Base-by-base conservation (phyloP, 495 filamentous ascomycete genomes). In the Hypoxylon crocopeplum region DNA sequence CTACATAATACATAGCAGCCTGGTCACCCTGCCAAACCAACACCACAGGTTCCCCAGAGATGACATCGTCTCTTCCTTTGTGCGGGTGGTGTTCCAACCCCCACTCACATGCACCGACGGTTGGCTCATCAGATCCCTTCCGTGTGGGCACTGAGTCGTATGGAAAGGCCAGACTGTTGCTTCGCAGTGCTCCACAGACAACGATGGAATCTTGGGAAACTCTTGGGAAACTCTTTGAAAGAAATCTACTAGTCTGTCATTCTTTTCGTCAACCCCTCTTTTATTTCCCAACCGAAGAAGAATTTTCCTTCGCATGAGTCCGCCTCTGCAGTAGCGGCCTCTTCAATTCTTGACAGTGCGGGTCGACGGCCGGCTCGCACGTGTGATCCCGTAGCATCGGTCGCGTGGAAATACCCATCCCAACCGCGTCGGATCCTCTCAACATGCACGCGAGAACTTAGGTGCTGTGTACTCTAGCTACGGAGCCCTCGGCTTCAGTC, bases 271-370 rank as follows among this genome's bases (percentile, higher is more conserved):
- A 53, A 37, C 55, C 61, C 61, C 48, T 56, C 53, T 58, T 64
- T 63, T 38, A 17, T 39, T 25, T 44, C 32, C 48, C 39, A 45
- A 32, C 39, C 59, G 39, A 47, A 47, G 44, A 55, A 51, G 16
- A 20, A 24, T 64, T 59, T 56, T 55, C 38, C 32, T 40, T 64
- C 27, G 54, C 60, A 64, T 46, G 49, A 64, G 55, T 59, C 61
- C 46, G 49, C 20, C 25, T 54, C 36, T 59, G 55, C 55, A 55
- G 55, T 64, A 64, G 61, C 20, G 55, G 44, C 45, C 6, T 46
- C 24, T 30, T 36, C 25, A 34, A 37, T 37, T 27, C 40, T 51
- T 32, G 25, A 55, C 34, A 49, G 40, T 40, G 48, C 61, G 49
- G 49, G 55, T 59, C 55, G 29, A 40, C 45, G 24, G 27, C 48